Conservation (phyloP, 768 basidiomycete species). For the Candolleomyces eurysporus region DNA sequence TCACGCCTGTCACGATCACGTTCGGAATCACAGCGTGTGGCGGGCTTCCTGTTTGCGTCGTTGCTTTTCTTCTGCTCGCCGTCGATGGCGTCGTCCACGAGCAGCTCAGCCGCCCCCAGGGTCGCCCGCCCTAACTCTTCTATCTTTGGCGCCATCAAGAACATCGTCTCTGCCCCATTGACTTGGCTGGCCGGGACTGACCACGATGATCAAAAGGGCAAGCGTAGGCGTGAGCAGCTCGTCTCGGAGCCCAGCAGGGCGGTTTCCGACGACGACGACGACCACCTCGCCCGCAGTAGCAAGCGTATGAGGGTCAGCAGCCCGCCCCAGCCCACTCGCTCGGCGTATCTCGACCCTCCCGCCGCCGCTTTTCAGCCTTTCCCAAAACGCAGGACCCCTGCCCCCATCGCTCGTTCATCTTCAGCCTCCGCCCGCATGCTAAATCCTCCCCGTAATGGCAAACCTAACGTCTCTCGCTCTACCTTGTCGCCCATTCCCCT, state of each 20-base stretch:
- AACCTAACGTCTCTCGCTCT: conserved; percentile 25
- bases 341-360: conserved; percentile 55
- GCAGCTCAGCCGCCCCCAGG: conserved; percentile 26
- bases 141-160: conserved; percentile 61
- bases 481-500: conserved; percentile 45
- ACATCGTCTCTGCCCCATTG: conserved; percentile 63
- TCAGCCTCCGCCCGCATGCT: conserved; percentile 24
- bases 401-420: conserved; percentile 24
- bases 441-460: conserved; percentile 27
- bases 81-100: conserved; percentile 35
- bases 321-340: conserved; percentile 35
- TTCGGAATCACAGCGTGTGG: neutral
- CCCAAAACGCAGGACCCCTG: conserved; percentile 21
- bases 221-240: conserved; percentile 47
- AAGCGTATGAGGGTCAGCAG: conserved; percentile 58
- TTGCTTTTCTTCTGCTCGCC: conserved; percentile 30
- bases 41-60: conserved; percentile 8
- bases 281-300: conserved; percentile 30
- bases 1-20: neutral
- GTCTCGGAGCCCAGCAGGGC: conserved; percentile 23
- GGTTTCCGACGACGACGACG: conserved; percentile 27
- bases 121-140: conserved; percentile 51
- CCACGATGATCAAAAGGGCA: conserved; percentile 48
- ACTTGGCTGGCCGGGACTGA: conserved; percentile 53
- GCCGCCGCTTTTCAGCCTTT: conserved; percentile 37